These are phyloP conservation scores for Oryza australiensis DNA, from an alignment of 176 grass and related monocot species.

Conservation along the genomic window DNA sequence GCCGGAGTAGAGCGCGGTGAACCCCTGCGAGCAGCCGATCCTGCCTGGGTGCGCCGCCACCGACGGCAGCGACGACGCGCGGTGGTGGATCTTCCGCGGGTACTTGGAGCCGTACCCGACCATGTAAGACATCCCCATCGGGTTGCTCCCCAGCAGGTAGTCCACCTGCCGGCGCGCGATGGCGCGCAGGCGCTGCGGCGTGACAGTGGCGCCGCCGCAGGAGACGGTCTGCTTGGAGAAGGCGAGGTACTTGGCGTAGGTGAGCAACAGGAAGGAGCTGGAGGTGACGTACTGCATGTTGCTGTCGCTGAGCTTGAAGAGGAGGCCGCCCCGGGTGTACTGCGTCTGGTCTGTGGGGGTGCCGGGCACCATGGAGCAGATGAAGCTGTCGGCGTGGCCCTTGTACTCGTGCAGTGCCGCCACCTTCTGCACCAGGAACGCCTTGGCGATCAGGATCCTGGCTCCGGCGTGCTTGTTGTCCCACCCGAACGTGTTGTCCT, in stretches of 20 bases:
- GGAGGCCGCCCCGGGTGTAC: slow-evolving; percentile 69
- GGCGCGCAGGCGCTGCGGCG: slow-evolving; percentile 69
- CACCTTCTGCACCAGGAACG: slow-evolving; percentile 82
- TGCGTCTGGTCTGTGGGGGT: slow-evolving; percentile 54
- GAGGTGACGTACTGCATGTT: slow-evolving; percentile 99
- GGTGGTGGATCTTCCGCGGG: slow-evolving; percentile 72
- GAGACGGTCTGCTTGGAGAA: slow-evolving; percentile 62
- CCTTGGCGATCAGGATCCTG: slow-evolving; percentile 76
- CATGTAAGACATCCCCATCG: slow-evolving; percentile 88
- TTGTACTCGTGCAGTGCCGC: slow-evolving; percentile 75
- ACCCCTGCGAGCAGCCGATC: slow-evolving; percentile 80
- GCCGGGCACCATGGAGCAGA: slow-evolving; percentile 89
- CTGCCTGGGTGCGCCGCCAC: slow-evolving; percentile 55
- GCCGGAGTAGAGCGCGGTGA: slow-evolving; percentile 58
- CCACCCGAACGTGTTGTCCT: slow-evolving; percentile 93
- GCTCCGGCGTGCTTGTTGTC: slow-evolving; percentile 99
- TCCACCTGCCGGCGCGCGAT: slow-evolving; percentile 80
- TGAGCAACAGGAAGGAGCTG: slow-evolving; percentile 81
- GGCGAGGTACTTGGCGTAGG: slow-evolving; percentile 93
- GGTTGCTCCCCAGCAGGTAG: slow-evolving; percentile 86
- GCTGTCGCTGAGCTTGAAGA: slow-evolving; percentile 85
- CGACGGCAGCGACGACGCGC: slow-evolving; percentile 82
- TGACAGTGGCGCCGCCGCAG: slow-evolving; percentile 61
- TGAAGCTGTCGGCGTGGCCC: slow-evolving; percentile 77
- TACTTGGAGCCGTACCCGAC: slow-evolving; percentile 73